phyloP scores from a whole-genome alignment of 2,329 filamentous ascomycete genomes.

The Beauveria australis region DNA sequence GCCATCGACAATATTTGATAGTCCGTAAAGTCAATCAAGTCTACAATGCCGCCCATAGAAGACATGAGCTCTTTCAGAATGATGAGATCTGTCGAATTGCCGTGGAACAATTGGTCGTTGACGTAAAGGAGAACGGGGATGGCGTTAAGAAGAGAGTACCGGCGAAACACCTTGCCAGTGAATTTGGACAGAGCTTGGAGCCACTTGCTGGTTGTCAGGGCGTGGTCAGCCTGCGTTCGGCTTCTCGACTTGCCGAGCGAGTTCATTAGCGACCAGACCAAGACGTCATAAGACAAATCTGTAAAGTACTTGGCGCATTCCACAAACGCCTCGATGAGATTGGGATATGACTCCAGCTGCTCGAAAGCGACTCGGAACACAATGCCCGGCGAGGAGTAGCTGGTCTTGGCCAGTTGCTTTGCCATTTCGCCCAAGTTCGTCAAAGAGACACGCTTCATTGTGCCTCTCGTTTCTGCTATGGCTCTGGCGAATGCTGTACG shows the following conservation, averaged over 20 bases:
- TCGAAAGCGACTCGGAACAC: slow-evolving; percentile 84
- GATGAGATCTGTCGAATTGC: slow-evolving; percentile 84
- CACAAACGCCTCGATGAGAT: slow-evolving; percentile 89
- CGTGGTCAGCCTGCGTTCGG: slow-evolving; percentile 53
- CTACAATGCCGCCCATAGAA: slow-evolving; percentile 88
- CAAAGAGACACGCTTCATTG: slow-evolving; percentile 81
- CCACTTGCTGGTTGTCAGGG: slow-evolving; percentile 80
- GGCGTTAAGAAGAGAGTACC: slow-evolving; percentile 76
- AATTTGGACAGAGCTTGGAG: slow-evolving; percentile 84
- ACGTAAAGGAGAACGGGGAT: slow-evolving; percentile 86
- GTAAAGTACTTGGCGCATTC: slow-evolving; percentile 94
- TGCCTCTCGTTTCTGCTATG: slow-evolving; percentile 69
- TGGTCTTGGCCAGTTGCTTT: slow-evolving; percentile 82
- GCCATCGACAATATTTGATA: slow-evolving; percentile 80
- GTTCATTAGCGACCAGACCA: slow-evolving; percentile 87
- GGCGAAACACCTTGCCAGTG: slow-evolving; percentile 79
- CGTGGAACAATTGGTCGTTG: slow-evolving; percentile 68
- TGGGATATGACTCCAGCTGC: slow-evolving; percentile 90
- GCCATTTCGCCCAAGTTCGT: slow-evolving; percentile 84
- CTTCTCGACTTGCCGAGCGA: slow-evolving; percentile 56
- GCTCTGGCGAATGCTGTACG: slow-evolving; percentile 70
- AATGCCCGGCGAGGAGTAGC: slow-evolving; percentile 79
- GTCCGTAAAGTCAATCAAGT: slow-evolving; percentile 82
- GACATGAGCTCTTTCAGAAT: slow-evolving; percentile 84
- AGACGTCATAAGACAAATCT: slow-evolving; percentile 81